Evolutionary conservation across 257 asterid species (phyloP), one percentile per base, ranked within the genome.

Genomic region (Linderniella brevidens): DNA sequence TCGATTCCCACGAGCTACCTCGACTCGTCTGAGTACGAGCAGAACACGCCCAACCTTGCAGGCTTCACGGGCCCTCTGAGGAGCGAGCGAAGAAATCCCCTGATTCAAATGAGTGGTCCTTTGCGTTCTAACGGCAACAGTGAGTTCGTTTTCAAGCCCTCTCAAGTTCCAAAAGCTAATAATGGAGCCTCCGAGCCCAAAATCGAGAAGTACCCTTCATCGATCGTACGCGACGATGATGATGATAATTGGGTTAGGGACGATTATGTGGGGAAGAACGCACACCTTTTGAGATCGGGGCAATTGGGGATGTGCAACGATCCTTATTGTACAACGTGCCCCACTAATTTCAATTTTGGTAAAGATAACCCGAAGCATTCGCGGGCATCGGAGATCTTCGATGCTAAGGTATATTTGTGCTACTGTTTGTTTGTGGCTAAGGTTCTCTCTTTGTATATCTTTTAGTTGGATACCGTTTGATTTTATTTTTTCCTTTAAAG

Each of bases 311-410:
- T 76, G 94, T 88, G 98, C 72, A 78, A 63, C 19, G 94, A 88
- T 63, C 96, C 94, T 1, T 84, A 76, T 57, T 88, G 98, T 79
- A 88, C 98, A 20, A 81, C 87, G 41, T 88, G 98, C 57, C 98
- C 96, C 7, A 65, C 80, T 48, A 65, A 65, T 68, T 64, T 74
- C 69, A 58, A 62, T 48, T 25, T 25, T 25, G 67, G 63, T 25
- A 25, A 25, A 25, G 32, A 25, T 25, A 3, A 3, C 6, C 32
- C 32, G 32, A 25, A 25, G 32, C 32, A 25, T 25, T 25, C 32
- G 32, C 32, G 32, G 6, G 6, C 32, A 6, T 25, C 32, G 6
- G 32, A 25, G 32, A 25, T 25, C 6, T 25, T 25, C 32, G 32
- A 25, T 6, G 32, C 32, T 2, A 25, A 25, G 32, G 32, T 25